Conservation (phyloP, 2,329 filamentous ascomycete genomes). For the Ophiostoma tasmaniense region DNA sequence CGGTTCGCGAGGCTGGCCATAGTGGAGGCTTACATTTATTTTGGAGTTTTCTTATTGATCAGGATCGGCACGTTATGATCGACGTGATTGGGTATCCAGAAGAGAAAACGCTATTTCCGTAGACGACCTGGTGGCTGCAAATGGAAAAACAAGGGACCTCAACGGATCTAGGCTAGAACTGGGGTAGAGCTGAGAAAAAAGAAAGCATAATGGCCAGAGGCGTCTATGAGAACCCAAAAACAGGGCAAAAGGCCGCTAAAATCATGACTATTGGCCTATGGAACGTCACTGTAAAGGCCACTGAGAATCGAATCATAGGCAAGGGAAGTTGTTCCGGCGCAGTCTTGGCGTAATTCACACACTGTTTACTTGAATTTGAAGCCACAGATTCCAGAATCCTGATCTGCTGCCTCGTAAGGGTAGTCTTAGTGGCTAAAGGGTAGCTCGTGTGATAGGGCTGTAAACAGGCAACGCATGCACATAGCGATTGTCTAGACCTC, state of each 20-base stretch:
- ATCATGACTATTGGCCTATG: not conserved
- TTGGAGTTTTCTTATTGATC: not conserved
- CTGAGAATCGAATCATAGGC: not conserved
- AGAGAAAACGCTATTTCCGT: not conserved
- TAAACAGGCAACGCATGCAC: not conserved
- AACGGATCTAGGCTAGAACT: not conserved
- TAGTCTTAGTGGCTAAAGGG: not conserved
- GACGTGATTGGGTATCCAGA: not conserved
- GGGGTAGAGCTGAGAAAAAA: not conserved
- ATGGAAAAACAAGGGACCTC: conserved; percentile 1
- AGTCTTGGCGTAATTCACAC: not conserved
- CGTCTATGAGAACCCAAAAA: not conserved
- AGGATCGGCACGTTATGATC: not conserved
- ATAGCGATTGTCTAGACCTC: not conserved
- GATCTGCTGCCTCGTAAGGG: not conserved
- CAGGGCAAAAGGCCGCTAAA: not conserved
- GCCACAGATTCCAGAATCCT: too few relatives aligned
- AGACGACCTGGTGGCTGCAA: not conserved
- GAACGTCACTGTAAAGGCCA: not conserved
- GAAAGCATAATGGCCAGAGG: not conserved
- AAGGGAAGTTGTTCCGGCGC: not conserved
- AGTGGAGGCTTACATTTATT: not conserved
- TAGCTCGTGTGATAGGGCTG: not conserved
- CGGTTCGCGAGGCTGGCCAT: not conserved
- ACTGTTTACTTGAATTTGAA: not conserved